Base-by-base conservation (phyloP, 2,329 filamentous ascomycete genomes). In the Alternaria novae-zelandiae region DNA sequence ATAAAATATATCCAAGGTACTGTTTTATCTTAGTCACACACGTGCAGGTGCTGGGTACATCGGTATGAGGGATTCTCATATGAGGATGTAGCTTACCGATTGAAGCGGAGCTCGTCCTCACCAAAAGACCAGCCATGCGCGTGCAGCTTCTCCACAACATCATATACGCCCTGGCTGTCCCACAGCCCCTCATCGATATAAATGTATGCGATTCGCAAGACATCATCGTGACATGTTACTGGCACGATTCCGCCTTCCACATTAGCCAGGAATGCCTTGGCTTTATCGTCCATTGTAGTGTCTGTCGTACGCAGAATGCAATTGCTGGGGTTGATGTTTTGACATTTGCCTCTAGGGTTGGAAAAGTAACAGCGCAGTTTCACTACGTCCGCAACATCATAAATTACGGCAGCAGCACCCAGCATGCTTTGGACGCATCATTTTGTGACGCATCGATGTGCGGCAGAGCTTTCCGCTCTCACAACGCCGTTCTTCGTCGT, bases 101-200 rank as follows among this genome's bases (percentile, higher is more conserved):
- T 56, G 12, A 56, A 56, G 54, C 54, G 54, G 54, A 56, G 54
- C 54, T 56, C 54, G 54, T 20, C 54, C 54, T 56, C 25, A 50
- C 55, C 45, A 57, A 57, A 57, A 57, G 55, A 57, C 55, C 45
- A 57, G 55, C 55, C 55, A 50, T 57, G 44, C 55, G 55, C 44
- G 45, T 57, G 45, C 55, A 57, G 55, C 55, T 57, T 57, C 55
- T 57, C 55, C 44, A 57, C 45, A 50, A 57, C 26, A 57, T 57
- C n/a, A n/a, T 28, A 57, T 50, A 57, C 55, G 45, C 45, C 45
- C 44, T 57, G 44, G 55, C 55, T 23, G 21, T 49, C 44, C 44
- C 28, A 57, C 44, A 44, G 36, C n/a, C 36, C 51, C 51, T 54
- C 23, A 44, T 44, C 36, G 23, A 43, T 54, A 44, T 54, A 28